A percentile compares a stretch with the other conserved stretches of the same genome.
Conservation (phyloP, 352 stramenopile genomes). For the Phytophthora constricta region DNA sequence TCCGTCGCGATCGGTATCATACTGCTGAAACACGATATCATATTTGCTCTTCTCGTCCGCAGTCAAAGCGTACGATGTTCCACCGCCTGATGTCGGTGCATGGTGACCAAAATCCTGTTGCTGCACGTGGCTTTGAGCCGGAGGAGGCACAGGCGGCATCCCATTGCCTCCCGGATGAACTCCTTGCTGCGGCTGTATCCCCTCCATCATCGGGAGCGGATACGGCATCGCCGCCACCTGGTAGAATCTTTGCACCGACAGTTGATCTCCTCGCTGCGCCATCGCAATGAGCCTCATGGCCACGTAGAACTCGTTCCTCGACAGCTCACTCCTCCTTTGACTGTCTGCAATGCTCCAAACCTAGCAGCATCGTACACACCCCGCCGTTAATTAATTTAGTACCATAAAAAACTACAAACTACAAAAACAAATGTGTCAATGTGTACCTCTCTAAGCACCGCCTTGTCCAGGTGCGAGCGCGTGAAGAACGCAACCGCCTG, state of each 20-base stretch:
- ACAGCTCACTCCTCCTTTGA: constrained; percentile 78
- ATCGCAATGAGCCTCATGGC: constrained; percentile 88
- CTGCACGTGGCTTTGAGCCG: constrained; percentile 1
- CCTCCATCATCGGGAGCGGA: constrained; percentile 69
- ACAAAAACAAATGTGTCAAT: too few relatives aligned
- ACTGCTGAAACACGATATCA: constrained; percentile 92
- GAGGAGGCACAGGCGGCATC: too few relatives aligned
- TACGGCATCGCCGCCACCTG: constrained; percentile 65
- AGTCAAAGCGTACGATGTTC: constrained; percentile 80
- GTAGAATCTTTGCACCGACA: constrained; percentile 74
- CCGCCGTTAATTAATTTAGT: too few relatives aligned
- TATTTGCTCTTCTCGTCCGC: constrained; percentile 91
- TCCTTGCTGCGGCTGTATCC: constrained; percentile 51
- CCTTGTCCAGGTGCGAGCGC: constrained; percentile 90
- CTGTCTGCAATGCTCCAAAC: constrained; percentile 84
- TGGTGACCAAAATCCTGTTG: constrained; percentile 29
- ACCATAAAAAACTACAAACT: too few relatives aligned
- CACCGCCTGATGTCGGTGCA: constrained; percentile 1
- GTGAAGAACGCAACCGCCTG: constrained; percentile 94
- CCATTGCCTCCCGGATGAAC: constrained; percentile 9
- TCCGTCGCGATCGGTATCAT: constrained; percentile 90
- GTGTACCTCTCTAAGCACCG: constrained; percentile 78
- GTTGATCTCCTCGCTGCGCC: constrained; percentile 75
- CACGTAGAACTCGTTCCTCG: constrained; percentile 84
- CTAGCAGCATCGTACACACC: too few relatives aligned